Evolutionary conservation across 2,329 filamentous ascomycete genomes (phyloP), one percentile per base, ranked within the genome.

Genomic region (Pseudodiploospora longispora): DNA sequence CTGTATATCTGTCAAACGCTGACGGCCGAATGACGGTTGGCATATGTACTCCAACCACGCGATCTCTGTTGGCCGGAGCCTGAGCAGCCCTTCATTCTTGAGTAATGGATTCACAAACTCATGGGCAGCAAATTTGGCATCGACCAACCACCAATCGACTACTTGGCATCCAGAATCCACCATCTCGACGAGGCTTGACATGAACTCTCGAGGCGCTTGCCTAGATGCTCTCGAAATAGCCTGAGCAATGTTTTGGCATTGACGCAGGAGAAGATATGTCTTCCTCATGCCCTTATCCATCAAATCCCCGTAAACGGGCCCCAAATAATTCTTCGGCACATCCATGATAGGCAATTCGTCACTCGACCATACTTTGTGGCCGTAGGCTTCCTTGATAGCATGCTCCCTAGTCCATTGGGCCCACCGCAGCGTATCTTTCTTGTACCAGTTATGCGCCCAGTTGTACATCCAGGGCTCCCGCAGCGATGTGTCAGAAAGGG

Each of bases 391-490:
- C 38, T 55, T 54, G 29, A 55, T 28, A 3, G 50, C 36, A 32
- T 52, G 47, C 9, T 36, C 36, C 5, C 45, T 36, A 12, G 36
- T 43, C 52, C 53, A 53, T 6, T 49, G 19, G 8, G 45, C 49
- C 56, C 58, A 58, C 6, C 47, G 38, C 27, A 39, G 30, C 6
- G 57, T 53, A 19, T 42, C 40, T 3, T 47, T 47, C 27, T 36
- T 35, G 33, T 45, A 59, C 51, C 49, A 52, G 12, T 50, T 54
- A 38, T 55, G 52, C 9, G 44, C 55, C n/a, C 57, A 30, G 10
- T 55, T 59, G 10, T 57, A 60, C 28, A 46, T 43, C 46, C 59
- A 58, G 2, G 58, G 58, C 36, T 60, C 58, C 1, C 55, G 49
- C 9, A 55, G 46, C 9, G 50, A 50, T 27, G 52, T 50, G n/a